phyloP scores from a whole-genome alignment of 2,329 filamentous ascomycete species.

The Boeremia lycopersici region DNA sequence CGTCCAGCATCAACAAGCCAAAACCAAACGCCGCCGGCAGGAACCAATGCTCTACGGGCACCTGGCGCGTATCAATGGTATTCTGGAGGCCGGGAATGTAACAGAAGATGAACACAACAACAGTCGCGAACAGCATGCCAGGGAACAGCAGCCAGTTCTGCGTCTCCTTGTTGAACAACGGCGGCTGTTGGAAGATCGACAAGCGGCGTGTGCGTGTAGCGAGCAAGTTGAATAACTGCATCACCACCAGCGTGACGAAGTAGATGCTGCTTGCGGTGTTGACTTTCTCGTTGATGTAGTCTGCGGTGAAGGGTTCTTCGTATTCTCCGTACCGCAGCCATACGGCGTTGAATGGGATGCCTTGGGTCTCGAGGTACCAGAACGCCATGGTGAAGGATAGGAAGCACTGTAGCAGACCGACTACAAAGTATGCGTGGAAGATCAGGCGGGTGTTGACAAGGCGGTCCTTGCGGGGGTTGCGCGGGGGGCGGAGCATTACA shows the following conservation, averaged over 20 bases:
- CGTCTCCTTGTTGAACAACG: conserved; percentile 67
- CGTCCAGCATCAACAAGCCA: conserved; percentile 68
- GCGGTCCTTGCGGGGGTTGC: conserved; percentile 71
- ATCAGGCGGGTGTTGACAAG: conserved; percentile 77
- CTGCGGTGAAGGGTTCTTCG: conserved; percentile 30
- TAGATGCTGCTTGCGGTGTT: conserved; percentile 75
- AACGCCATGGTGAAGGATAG: conserved; percentile 54
- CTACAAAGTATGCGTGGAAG: conserved; percentile 72
- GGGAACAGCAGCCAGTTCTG: conserved; percentile 73
- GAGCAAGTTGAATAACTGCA: conserved; percentile 81
- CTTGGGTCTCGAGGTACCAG: conserved; percentile 51
- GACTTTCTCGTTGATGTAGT: conserved; percentile 53
- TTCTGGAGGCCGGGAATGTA: conserved; percentile 71
- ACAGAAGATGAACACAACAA: conserved; percentile 68
- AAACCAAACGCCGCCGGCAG: conserved; percentile 75
- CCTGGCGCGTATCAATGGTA: conserved; percentile 64
- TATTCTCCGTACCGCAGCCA: conserved; percentile 62
- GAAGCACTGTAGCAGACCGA: conserved; percentile 61
- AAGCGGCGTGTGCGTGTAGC: conserved; percentile 66
- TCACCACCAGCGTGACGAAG: conserved; percentile 80
- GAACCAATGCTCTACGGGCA: conserved; percentile 78
- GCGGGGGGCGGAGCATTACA: conserved; percentile 70
- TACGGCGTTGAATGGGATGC: conserved; percentile 68
- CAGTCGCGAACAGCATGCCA: conserved; percentile 70
- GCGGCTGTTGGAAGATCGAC: conserved; percentile 74